These are phyloP conservation scores for Amylostereum areolatum DNA, from an alignment of 1,284 basidiomycete species.

Conservation along the genomic window DNA sequence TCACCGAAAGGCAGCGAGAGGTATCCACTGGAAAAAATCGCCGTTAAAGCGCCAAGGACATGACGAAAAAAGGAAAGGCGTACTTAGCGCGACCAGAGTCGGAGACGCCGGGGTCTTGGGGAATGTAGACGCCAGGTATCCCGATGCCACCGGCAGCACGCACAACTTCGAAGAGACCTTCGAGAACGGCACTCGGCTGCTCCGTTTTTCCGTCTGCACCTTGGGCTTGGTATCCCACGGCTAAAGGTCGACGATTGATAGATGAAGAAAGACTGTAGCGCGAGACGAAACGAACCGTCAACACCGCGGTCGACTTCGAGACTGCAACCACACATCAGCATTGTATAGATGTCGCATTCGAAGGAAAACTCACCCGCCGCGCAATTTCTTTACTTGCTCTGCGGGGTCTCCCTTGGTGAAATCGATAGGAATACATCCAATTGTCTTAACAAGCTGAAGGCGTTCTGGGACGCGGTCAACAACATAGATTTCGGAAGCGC, in stretches of 20 bases:
- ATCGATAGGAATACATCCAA: constrained; percentile 43
- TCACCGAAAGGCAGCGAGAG: constrained; percentile 43
- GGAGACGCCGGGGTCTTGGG: constrained; percentile 44
- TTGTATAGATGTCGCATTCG: neutral
- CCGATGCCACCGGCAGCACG: constrained; percentile 47
- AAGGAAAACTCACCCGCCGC: constrained; percentile 30
- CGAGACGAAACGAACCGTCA: constrained; percentile 31
- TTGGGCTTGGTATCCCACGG: constrained; percentile 48
- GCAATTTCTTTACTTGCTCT: constrained; percentile 34
- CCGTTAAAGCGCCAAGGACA: too few relatives aligned
- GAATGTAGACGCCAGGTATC: constrained; percentile 47
- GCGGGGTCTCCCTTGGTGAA: constrained; percentile 40
- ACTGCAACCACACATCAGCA: constrained; percentile 15
- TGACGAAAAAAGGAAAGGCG: constrained; percentile 10
- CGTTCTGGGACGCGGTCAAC: constrained; percentile 48
- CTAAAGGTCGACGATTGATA: constrained; percentile 16
- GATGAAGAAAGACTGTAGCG: neutral
- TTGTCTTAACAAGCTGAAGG: constrained; percentile 41
- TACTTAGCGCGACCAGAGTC: constrained; percentile 44
- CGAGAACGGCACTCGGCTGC: constrained; percentile 44
- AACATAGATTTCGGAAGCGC: constrained; percentile 45
- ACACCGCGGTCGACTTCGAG: constrained; percentile 47
- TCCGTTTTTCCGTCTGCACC: constrained; percentile 44
- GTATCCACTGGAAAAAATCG: constrained; percentile 28
- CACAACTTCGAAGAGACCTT: constrained; percentile 43